A percentile compares a stretch with the other conserved stretches of the same genome.
These are phyloP conservation scores for Linum tenue DNA, from an alignment of 345 rosid species.

Conservation along the genomic window DNA sequence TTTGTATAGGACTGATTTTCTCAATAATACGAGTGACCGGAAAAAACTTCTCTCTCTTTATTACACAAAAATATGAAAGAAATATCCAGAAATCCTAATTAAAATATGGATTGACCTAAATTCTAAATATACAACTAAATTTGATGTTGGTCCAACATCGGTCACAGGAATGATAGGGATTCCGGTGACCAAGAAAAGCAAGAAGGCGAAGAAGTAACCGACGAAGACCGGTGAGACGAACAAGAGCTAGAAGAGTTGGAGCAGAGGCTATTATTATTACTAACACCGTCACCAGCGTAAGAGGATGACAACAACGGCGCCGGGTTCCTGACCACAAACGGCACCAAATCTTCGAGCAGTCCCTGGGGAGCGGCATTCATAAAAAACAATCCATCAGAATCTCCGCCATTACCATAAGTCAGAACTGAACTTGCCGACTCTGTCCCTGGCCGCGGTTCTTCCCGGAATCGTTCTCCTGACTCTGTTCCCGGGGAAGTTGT, in stretches of 20 bases:
- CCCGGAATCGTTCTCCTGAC: slow-evolving; percentile 2
- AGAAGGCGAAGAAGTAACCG: slow-evolving; percentile 36
- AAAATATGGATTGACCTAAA: too few species aligned
- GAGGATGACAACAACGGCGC: background rate
- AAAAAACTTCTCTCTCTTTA: too few species aligned
- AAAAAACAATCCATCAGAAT: too few species aligned
- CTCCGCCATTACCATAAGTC: too few species aligned
- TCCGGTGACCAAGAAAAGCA: slow-evolving; percentile 31
- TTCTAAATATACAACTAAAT: too few species aligned
- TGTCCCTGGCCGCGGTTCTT: background rate
- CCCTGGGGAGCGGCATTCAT: slow-evolving; percentile 27
- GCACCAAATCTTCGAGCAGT: slow-evolving; percentile 72
- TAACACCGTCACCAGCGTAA: background rate
- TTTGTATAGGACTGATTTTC: too few species aligned
- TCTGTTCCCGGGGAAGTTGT: slow-evolving; percentile 5
- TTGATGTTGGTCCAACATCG: too few species aligned
- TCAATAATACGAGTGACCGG: too few species aligned
- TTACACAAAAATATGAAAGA: too few species aligned
- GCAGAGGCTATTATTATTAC: slow-evolving; percentile 9
- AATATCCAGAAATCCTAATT: too few species aligned
- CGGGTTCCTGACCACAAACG: slow-evolving; percentile 43
- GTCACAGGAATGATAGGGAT: slow-evolving; percentile 12
- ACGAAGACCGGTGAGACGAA: slow-evolving; percentile 36
- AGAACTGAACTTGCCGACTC: background rate
- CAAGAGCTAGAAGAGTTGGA: slow-evolving; percentile 26